Base-by-base conservation (phyloP, 345 rosid species). In the Salix dunnii region DNA sequence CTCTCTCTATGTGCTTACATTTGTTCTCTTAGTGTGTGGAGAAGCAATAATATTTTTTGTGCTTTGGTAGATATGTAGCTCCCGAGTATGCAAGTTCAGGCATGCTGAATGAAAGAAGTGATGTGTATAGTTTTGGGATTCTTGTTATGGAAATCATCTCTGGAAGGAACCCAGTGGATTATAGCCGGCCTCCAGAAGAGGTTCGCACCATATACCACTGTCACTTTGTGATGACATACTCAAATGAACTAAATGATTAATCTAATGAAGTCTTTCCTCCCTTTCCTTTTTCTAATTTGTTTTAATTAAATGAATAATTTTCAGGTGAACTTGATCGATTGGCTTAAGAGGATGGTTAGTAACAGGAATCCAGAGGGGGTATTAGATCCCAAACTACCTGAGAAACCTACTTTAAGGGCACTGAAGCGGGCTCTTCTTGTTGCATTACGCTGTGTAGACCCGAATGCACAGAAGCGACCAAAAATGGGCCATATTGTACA, bases 61-160 rank as follows among this genome's bases (percentile, higher is more conserved):
- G 33, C 60, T 61, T 85, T 74, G 82, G 78, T 74, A 94, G 97
- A 42, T 94, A 94, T 76, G 98, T 94, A 65, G 94, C 98, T 75
- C 98, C 98, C 16, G 98, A 94, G 77, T 94, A 94, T 80, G 98
- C 97, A 30, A 90, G 98, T 82, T 91, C 97, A 0, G 98, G 97
- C 25, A 94, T 92, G 84, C 49, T 82, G 46, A 82, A 82, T 58
- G 84, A 82, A 71, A 82, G 81, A n/a, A 82, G 78, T 71, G 98
- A 94, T 72, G 86, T 88, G 66, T 94, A 91, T 68, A 89, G 98
- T 75, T 94, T 94, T 20, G 98, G 98, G 14, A 87, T 94, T 78
- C 85, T 94, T 77, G 82, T 94, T 13, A 91, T 94, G 98, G 98
- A 94, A 86, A 78, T 92, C 13, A 83, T 94, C 60, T 86, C 98